Evolutionary conservation across 2,329 filamentous ascomycete genomes (phyloP).

Genomic region (Pseudogymnoascus sp.): DNA sequence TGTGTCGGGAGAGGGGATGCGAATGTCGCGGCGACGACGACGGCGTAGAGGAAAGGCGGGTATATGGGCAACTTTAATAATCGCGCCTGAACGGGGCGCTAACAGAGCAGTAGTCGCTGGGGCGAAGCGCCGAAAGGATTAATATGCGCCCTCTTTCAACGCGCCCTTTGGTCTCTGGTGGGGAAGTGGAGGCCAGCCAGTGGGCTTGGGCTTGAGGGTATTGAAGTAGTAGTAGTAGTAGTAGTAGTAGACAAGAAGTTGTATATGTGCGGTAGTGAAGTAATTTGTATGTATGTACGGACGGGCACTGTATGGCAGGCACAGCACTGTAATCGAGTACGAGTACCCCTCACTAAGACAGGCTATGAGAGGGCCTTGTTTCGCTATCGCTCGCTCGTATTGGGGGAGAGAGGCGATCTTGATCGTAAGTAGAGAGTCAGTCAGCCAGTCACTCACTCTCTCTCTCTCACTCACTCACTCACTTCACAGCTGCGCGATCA

Average conservation of each 20-base stretch:
- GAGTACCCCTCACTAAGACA: conserved; percentile 9
- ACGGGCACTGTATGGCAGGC: neutral
- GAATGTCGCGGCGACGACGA: neutral
- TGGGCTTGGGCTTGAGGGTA: neutral
- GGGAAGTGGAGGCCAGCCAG: neutral
- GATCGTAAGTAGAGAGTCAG: conserved; percentile 5
- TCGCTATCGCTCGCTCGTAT: conserved; percentile 3
- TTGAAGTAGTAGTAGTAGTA: no score
- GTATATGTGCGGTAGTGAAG: no score
- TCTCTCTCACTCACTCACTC: no score
- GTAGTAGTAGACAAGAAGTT: neutral
- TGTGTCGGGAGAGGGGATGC: neutral
- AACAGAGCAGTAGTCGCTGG: conserved; percentile 1
- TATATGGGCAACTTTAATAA: conserved; percentile 5
- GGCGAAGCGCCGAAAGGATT: conserved; percentile 4
- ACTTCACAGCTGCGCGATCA: no score
- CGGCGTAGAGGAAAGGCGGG: neutral
- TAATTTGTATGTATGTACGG: neutral
- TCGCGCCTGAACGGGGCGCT: neutral
- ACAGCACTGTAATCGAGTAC: neutral
- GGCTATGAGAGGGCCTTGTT: neutral
- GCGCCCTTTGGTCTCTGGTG: neutral
- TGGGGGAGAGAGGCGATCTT: neutral
- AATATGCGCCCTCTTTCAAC: conserved; percentile 2
- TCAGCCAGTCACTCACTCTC: no score